Percentiles rank a stretch among this genome's conserved stretches.
Conservation (phyloP, 2,329 filamentous ascomycete species). For the Colletotrichum liriopes region DNA sequence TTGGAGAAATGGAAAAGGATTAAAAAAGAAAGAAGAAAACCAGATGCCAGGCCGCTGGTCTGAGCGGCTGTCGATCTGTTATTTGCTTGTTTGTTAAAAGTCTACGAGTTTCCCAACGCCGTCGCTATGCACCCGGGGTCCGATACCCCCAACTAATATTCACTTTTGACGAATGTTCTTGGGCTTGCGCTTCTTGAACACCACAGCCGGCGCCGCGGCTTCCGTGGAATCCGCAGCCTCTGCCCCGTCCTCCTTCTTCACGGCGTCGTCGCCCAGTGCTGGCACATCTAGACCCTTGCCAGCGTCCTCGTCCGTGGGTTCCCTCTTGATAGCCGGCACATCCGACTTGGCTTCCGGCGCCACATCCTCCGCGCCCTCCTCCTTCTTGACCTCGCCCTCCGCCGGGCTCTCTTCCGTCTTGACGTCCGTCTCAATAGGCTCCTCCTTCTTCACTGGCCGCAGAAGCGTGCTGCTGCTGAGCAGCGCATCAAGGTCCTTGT, state of each 20-base stretch:
- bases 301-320: slow-evolving; percentile 49
- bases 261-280: slow-evolving; percentile 28
- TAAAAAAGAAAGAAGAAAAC: not conserved
- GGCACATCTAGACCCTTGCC: slow-evolving; percentile 34
- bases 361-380: slow-evolving; percentile 47
- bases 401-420: slow-evolving; percentile 47
- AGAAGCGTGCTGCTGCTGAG: slow-evolving; percentile 57
- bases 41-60: not conserved
- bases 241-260: slow-evolving; percentile 60
- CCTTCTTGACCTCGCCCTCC: slow-evolving; percentile 45
- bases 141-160: slow-evolving; percentile 38
- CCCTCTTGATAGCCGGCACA: slow-evolving; percentile 56
- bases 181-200: slow-evolving; percentile 87
- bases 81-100: not conserved
- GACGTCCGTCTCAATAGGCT: slow-evolving; percentile 46
- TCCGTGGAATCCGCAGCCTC: slow-evolving; percentile 47
- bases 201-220: slow-evolving; percentile 62
- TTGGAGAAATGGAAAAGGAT: not conserved
- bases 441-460: slow-evolving; percentile 50
- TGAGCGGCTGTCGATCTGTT: not conserved
- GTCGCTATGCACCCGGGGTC: slow-evolving; percentile 25
- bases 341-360: slow-evolving; percentile 49
- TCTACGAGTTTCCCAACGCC: slow-evolving; percentile 13
- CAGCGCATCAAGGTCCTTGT: slow-evolving; percentile 75
- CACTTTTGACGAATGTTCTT: slow-evolving; percentile 75